Evolutionary conservation across 2,329 filamentous ascomycete species (phyloP), one percentile per base, ranked within the genome.

Genomic region (Aureobasidium subglaciale): DNA sequence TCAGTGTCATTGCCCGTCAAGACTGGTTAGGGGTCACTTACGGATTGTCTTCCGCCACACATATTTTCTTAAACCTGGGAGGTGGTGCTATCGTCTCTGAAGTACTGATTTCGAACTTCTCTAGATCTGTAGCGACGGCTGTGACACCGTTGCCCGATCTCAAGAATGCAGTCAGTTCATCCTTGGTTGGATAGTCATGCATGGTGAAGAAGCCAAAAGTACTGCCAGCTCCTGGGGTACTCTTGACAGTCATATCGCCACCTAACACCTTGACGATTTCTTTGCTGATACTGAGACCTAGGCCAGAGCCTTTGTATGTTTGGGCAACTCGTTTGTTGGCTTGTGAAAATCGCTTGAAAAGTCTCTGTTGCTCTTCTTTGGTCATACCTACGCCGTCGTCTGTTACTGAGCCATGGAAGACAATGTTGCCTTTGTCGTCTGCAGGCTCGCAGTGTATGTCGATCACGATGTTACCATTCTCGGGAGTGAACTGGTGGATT

Each of bases 311-410:
- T 7, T 53, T 53, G 54, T 58, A 58, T 8, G 54, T 34, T 25
- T 58, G 56, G 4, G 56, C 56, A 2, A 58, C 52, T 56, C 55
- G 43, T 11, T 52, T 54, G 37, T 58, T 58, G 40, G 50, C 50
- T 56, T 58, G 56, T 11, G 56, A 58, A 37, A 58, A 58, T 7
- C 56, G 30, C 20, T 58, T 43, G 35, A 58, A 58, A 5, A 58
- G 25, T 45, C 49, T 38, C 15, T 55, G 25, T 42, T 58, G 49
- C 9, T 58, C 56, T 9, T 32, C 40, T 34, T 55, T 52, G 5
- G 56, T 56, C 56, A 58, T 58, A 27, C 56, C 56, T n/a, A 58
- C 30, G 13, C 56, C 56, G 32, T 55, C 54, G 18, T 58, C 56
- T 4, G 16, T 49, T 2, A 58, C 52, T 5, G 56, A 58, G 24